These are phyloP conservation scores for Lophiotrema nucula DNA, from an alignment of 495 filamentous ascomycete genomes.

Conservation along the genomic window DNA sequence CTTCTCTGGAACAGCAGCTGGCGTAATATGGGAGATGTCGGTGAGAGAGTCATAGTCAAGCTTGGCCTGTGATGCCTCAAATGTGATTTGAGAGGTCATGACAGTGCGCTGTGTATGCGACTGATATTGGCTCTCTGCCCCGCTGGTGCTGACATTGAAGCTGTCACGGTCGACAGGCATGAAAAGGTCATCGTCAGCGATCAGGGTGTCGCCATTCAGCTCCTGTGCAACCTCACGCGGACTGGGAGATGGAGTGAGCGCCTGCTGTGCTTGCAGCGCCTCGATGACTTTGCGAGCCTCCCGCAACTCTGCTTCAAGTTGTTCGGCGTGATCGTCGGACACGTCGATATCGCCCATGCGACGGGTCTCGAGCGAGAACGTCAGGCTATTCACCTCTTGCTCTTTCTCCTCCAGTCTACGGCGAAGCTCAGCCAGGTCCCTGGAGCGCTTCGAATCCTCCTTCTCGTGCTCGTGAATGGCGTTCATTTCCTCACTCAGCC, in stretches of 20 bases:
- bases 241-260: no score
- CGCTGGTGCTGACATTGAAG: no score
- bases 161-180: constrained; percentile 10
- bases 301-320: constrained; percentile 32
- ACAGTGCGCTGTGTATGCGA: no score
- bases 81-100: constrained; percentile 21
- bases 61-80: constrained; percentile 1
- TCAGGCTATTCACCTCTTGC: constrained; percentile 22
- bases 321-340: constrained; percentile 23
- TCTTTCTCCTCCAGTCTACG: constrained; percentile 36
- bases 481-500: constrained; percentile 75
- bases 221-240: no score
- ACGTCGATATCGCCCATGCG: constrained; percentile 35
- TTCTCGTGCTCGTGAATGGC: constrained; percentile 45
- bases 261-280: no score
- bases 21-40: constrained; percentile 13
- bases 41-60: constrained; percentile 6
- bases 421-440: constrained; percentile 28
- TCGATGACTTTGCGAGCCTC: constrained; percentile 26
- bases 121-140: no score
- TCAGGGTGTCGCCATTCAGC: no score
- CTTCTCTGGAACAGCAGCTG: constrained; percentile 24
- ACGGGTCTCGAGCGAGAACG: constrained; percentile 36
- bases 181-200: no score
- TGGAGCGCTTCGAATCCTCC: constrained; percentile 20